A percentile compares a stretch with the other conserved stretches of the same genome.
These are phyloP conservation scores for Candida argentea DNA, from an alignment of 805 yeast species.

Conservation along the genomic window DNA sequence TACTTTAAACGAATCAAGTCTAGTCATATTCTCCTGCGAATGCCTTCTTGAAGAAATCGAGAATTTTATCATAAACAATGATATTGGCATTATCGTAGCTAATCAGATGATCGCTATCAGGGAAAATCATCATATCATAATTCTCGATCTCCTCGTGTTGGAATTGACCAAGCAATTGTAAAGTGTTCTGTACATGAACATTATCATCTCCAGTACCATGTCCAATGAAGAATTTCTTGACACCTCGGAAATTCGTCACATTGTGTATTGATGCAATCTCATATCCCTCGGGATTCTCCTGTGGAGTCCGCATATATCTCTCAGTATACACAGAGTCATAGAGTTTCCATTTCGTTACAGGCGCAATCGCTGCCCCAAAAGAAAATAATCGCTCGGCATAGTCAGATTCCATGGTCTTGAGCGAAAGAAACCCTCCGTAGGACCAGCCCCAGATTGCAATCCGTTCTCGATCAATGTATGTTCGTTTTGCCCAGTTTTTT, in stretches of 20 bases:
- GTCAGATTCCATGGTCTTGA: constrained; percentile 66
- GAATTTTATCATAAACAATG: constrained; percentile 51
- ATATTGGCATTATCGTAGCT: constrained; percentile 61
- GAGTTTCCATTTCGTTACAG: constrained; percentile 69
- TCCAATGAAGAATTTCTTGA: constrained; percentile 53
- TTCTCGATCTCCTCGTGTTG: constrained; percentile 66
- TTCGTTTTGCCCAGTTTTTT: constrained; percentile 47
- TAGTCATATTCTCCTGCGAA: constrained; percentile 5
- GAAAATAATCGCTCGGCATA: constrained; percentile 46
- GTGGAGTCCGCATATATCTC: constrained; percentile 56
- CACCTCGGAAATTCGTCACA: constrained; percentile 34
- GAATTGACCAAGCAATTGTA: constrained; percentile 50
- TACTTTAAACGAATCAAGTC: background rate
- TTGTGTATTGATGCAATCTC: constrained; percentile 32
- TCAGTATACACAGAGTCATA: constrained; percentile 78
- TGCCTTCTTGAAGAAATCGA: constrained; percentile 7
- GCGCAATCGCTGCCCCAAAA: constrained; percentile 77
- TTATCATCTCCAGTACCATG: constrained; percentile 84
- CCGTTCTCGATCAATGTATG: constrained; percentile 49
- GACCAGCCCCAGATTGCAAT: constrained; percentile 87
- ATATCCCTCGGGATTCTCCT: constrained; percentile 40
- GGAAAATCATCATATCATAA: constrained; percentile 69
- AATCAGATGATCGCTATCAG: constrained; percentile 72
- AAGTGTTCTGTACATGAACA: constrained; percentile 67
- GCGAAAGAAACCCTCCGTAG: constrained; percentile 71